Evolutionary conservation across 2,329 filamentous ascomycete species (phyloP).

Genomic region (Aspergillus calidoustus): DNA sequence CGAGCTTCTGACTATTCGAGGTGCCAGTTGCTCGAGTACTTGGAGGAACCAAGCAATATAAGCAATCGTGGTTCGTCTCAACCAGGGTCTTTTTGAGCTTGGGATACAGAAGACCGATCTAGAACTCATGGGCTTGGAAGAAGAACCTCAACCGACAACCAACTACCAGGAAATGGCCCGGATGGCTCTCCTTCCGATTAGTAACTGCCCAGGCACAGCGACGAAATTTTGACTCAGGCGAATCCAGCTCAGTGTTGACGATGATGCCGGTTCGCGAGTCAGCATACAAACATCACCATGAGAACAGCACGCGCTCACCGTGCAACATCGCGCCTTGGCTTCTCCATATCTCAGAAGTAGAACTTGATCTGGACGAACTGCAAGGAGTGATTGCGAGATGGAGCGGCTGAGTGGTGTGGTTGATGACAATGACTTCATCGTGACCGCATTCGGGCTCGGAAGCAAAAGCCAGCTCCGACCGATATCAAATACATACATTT

Average conservation of each 20-base stretch:
- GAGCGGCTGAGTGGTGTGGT: background rate
- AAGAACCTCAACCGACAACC: background rate
- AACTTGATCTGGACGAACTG: background rate
- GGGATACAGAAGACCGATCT: too few species aligned
- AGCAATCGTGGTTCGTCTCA: background rate
- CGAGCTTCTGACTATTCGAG: too few species aligned
- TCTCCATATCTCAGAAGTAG: background rate
- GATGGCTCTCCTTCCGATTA: background rate
- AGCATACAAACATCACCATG: background rate
- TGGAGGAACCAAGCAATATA: background rate
- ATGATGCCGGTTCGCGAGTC: background rate
- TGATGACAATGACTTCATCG: conserved; percentile 17
- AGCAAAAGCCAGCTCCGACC: background rate
- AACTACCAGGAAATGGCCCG: too few species aligned
- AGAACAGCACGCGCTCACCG: background rate
- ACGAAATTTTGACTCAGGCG: background rate
- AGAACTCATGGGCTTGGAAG: too few species aligned
- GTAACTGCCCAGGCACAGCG: background rate
- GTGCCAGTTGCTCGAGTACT: background rate
- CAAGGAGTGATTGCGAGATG: background rate
- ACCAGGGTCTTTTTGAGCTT: too few species aligned
- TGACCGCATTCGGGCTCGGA: conserved; percentile 7
- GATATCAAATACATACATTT: background rate
- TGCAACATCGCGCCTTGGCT: background rate
- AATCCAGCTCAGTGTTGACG: background rate